phyloP scores from a whole-genome alignment of 495 filamentous ascomycete species.

The Trichocladium antarcticum region DNA sequence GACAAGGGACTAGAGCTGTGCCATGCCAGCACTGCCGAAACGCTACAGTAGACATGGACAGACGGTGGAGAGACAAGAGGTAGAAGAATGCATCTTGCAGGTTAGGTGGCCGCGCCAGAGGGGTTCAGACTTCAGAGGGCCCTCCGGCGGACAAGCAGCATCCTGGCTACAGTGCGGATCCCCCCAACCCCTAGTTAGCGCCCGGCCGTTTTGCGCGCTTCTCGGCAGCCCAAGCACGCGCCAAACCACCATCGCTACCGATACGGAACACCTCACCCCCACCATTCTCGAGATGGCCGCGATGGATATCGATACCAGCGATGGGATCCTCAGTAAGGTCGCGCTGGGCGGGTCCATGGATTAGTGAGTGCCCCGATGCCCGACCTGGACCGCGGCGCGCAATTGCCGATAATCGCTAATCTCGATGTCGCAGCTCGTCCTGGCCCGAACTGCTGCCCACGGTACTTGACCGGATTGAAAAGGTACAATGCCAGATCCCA shows the following conservation, averaged over 20 bases:
- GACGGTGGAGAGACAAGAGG: too few species aligned
- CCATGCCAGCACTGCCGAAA: too few species aligned
- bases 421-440: conserved; percentile 21
- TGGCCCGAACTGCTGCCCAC: conserved; percentile 32
- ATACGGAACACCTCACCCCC: background rate
- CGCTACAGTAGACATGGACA: too few species aligned
- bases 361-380: conserved; percentile 39
- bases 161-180: too few species aligned
- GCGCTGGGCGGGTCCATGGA: conserved; percentile 59
- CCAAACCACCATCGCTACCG: conserved; percentile 1
- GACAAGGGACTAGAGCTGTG: too few species aligned
- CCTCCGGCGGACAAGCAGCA: too few species aligned
- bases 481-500: conserved; percentile 16
- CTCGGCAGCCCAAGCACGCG: conserved; percentile 1
- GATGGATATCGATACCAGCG: conserved; percentile 44
- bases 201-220: too few species aligned
- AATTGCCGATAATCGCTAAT: background rate
- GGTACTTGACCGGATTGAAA: conserved; percentile 33
- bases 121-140: too few species aligned
- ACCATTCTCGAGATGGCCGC: conserved; percentile 22
- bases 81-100: too few species aligned
- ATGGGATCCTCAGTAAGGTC: conserved; percentile 51
- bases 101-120: too few species aligned
- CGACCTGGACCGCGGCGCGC: background rate
- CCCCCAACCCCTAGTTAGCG: too few species aligned